A percentile compares a stretch with the other conserved stretches of the same genome.
Evolutionary conservation across 139 green algal species (phyloP).

Genomic region (Tetratostichococcus sp.): DNA sequence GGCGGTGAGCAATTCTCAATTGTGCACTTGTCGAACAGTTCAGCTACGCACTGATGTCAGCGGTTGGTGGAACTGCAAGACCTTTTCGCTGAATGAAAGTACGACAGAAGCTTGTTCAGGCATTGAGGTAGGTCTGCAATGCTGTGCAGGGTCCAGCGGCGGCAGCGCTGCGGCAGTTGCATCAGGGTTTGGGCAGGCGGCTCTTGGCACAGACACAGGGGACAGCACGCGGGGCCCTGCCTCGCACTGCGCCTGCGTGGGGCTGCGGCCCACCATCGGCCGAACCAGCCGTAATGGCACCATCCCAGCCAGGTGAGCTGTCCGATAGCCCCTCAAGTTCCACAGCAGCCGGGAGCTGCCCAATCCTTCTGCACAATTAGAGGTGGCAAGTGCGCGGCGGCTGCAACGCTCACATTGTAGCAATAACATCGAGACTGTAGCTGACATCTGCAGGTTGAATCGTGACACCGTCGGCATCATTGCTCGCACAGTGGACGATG

Average conservation of each 20-base stretch:
- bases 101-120: no score
- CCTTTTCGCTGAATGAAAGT: no score
- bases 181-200: constrained; percentile 24
- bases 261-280: constrained; percentile 64
- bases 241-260: constrained; percentile 49
- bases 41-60: no score
- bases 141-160: constrained; percentile 46
- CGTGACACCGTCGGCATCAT: constrained; percentile 47
- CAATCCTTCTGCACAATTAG: no score
- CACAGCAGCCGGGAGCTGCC: no score
- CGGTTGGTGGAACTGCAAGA: no score
- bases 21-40: no score
- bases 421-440: no score
- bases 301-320: constrained; percentile 41
- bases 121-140: no score
- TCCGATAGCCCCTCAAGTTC: constrained; percentile 10
- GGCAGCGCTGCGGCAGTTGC: constrained; percentile 50
- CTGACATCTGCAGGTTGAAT: background rate
- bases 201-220: constrained; percentile 60
- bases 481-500: constrained; percentile 46
- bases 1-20: background rate
- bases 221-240: constrained; percentile 52
- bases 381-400: no score
- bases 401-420: no score
- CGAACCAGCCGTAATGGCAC: constrained; percentile 40